A percentile compares a stretch with the other conserved stretches of the same genome.
These are phyloP conservation scores for Nicotiana sylvestris DNA, from an alignment of 257 asterid species.

Conservation along the genomic window DNA sequence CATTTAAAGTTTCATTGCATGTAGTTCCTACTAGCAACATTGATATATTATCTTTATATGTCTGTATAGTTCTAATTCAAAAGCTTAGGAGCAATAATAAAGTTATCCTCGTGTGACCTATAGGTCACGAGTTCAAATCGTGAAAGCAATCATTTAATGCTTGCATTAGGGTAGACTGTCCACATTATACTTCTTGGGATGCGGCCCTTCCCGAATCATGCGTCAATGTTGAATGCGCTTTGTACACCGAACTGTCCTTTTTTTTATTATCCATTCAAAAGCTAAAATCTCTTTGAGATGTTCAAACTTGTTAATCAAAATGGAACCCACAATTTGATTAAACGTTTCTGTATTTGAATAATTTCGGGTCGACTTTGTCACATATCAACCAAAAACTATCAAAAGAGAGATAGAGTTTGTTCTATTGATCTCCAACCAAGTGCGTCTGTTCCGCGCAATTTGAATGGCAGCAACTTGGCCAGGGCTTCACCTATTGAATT, in stretches of 20 bases:
- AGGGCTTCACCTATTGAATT: not conserved
- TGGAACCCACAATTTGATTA: slow-evolving; percentile 1
- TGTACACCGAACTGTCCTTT: too few species aligned
- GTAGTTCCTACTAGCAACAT: not conserved
- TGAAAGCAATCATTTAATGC: rapidly evolving
- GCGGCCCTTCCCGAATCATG: too few species aligned
- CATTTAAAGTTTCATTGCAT: not conserved
- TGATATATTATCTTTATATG: not conserved
- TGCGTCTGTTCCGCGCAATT: not conserved
- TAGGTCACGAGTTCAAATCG: too few species aligned
- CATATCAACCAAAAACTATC: not conserved
- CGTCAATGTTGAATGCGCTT: too few species aligned
- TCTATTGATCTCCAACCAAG: not conserved
- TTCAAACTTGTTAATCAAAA: not conserved
- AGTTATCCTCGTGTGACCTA: too few species aligned
- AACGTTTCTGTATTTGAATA: not conserved
- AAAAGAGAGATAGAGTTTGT: not conserved
- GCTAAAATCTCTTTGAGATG: not conserved
- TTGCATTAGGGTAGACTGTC: too few species aligned
- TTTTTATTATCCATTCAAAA: not conserved
- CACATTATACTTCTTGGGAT: too few species aligned
- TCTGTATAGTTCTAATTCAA: not conserved
- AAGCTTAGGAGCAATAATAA: too few species aligned
- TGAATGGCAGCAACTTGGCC: not conserved
- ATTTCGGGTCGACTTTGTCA: not conserved